Percentiles rank a stretch among this genome's conserved stretches.
Evolutionary conservation across 768 basidiomycete species (phyloP).

Genomic region (Cystofilobasidium macerans): DNA sequence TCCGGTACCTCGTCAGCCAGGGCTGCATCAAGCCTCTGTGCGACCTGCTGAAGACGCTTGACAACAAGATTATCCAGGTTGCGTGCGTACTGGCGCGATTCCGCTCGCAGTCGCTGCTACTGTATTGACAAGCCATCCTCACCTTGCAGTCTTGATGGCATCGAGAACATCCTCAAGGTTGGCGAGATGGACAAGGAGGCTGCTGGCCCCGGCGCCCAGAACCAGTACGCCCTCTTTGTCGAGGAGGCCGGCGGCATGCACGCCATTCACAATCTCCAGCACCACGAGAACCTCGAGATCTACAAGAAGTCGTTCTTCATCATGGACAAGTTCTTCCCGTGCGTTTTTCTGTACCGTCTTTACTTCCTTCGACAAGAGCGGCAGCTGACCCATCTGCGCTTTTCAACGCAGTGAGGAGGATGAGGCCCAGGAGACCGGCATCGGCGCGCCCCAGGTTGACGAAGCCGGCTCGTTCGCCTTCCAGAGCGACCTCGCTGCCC

Average conservation of each 20-base stretch:
- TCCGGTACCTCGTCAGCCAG: slow-evolving; percentile 92
- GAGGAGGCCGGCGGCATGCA: slow-evolving; percentile 97
- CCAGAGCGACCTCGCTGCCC: slow-evolving; percentile 72
- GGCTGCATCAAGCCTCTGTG: slow-evolving; percentile 98
- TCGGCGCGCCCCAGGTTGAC: slow-evolving; percentile 55
- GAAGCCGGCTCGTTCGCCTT: slow-evolving; percentile 48
- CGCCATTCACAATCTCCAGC: slow-evolving; percentile 61
- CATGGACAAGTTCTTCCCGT: slow-evolving; percentile 37
- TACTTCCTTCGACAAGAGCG: not conserved
- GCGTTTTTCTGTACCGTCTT: slow-evolving; percentile 9
- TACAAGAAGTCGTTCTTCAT: slow-evolving; percentile 99
- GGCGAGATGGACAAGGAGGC: slow-evolving; percentile 88
- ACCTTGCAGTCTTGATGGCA: slow-evolving; percentile 56
- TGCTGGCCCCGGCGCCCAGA: slow-evolving; percentile 66
- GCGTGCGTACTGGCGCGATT: slow-evolving; percentile 3
- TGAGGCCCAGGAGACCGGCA: slow-evolving; percentile 77
- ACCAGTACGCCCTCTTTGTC: slow-evolving; percentile 86
- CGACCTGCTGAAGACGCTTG: slow-evolving; percentile 92
- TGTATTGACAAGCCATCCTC: not conserved
- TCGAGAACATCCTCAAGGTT: slow-evolving; percentile 96
- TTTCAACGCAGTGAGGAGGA: slow-evolving; percentile 43
- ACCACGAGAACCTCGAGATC: slow-evolving; percentile 98
- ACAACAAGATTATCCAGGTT: slow-evolving; percentile 88
- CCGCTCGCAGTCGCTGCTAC: not conserved
- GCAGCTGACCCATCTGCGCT: not conserved